These are phyloP conservation scores for Yamadazyma pseudoaaseri DNA, from an alignment of 1,139 yeast species.

Conservation along the genomic window DNA sequence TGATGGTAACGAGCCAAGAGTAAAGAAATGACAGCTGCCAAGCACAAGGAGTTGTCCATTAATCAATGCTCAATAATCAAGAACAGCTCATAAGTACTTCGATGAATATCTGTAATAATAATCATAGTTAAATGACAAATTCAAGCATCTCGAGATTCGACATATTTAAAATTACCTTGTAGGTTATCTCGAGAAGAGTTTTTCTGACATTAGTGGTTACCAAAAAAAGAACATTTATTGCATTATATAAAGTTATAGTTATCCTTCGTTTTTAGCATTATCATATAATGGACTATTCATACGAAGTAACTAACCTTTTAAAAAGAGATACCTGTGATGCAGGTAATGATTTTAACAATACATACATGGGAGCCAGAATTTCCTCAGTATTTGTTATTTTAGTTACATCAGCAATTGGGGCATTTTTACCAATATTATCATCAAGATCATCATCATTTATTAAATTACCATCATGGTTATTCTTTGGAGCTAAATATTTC, in stretches of 20 bases:
- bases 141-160: too few species aligned
- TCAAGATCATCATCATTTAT: constrained; percentile 47
- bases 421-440: constrained; percentile 59
- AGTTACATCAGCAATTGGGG: constrained; percentile 54
- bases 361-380: constrained; percentile 60
- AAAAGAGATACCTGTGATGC: constrained; percentile 34
- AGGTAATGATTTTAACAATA: constrained; percentile 39
- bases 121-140: too few species aligned
- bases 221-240: background rate
- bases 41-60: too few species aligned
- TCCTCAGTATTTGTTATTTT: constrained; percentile 71
- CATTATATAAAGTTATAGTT: background rate
- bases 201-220: constrained; percentile 4
- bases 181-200: too few species aligned
- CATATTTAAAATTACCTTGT: too few species aligned
- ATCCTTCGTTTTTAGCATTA: background rate
- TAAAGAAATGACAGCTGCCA: too few species aligned
- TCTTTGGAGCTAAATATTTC: constrained; percentile 73
- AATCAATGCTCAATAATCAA: too few species aligned
- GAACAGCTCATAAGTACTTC: too few species aligned
- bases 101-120: too few species aligned
- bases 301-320: background rate
- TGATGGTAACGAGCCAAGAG: too few species aligned
- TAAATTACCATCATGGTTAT: constrained; percentile 58
- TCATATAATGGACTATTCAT: constrained; percentile 1